phyloP scores from a whole-genome alignment of 192 early-diverging fungal genomes.

The Umbelopsis isabellina region DNA sequence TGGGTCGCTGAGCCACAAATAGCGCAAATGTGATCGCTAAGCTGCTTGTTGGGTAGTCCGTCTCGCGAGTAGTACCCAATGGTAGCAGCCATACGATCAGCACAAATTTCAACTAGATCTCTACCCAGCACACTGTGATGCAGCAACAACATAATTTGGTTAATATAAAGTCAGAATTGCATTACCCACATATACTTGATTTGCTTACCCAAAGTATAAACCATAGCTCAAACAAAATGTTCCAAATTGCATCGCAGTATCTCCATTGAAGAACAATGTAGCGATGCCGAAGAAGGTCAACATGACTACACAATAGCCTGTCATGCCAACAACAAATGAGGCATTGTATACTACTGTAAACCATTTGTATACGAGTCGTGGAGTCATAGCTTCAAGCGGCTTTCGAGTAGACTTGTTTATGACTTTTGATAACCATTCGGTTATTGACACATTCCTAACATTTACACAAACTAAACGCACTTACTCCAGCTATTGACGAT shows the following conservation, averaged over 20 bases:
- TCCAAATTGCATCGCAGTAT: slow-evolving; percentile 44
- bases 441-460: background rate
- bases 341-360: slow-evolving; percentile 59
- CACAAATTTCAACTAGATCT: slow-evolving; percentile 67
- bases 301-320: slow-evolving; percentile 58
- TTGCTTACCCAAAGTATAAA: slow-evolving; percentile 63
- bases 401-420: slow-evolving; percentile 59
- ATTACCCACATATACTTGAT: background rate
- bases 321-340: slow-evolving; percentile 59
- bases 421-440: slow-evolving; percentile 32
- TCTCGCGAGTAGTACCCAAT: slow-evolving; percentile 66
- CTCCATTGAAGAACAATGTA: slow-evolving; percentile 44
- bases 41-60: slow-evolving; percentile 58
- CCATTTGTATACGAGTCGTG: slow-evolving; percentile 66
- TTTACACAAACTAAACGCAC: background rate
- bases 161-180: background rate
- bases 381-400: slow-evolving; percentile 62
- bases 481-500: slow-evolving; percentile 40
- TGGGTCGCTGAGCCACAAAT: slow-evolving; percentile 59
- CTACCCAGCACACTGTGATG: slow-evolving; percentile 53
- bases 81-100: slow-evolving; percentile 64
- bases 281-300: slow-evolving; percentile 56
- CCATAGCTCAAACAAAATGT: slow-evolving; percentile 58
- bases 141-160: background rate
- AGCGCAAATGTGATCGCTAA: slow-evolving; percentile 57